Base-by-base conservation (phyloP, 768 basidiomycete species). In the Lactarius trivialis region DNA sequence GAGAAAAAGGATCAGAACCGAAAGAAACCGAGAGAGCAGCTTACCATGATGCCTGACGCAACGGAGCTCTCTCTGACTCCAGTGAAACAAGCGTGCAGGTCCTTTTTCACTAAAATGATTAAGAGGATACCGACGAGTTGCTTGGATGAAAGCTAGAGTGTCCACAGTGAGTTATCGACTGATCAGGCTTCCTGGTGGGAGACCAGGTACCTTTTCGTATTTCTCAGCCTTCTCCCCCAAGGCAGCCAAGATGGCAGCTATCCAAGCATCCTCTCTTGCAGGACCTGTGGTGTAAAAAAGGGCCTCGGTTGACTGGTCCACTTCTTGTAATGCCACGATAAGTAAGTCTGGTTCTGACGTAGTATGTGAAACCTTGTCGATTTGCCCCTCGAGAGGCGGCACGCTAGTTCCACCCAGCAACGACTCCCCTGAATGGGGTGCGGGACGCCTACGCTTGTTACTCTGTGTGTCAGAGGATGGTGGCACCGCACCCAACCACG, bases 41-140 rank as follows among this genome's bases (percentile, higher is more conserved):
- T 19, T 68, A 88, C 90, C 87, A 93, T 85, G 34, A 91, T 75
- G 41, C 91, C 91, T 3, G 85, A 81, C 6, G 86, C 89, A n/a
- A 82, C 82, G 0, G 79, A 74, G 21, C 78, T 72, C 7, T 78
- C 79, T 60, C 72, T 76, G 36, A 89, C 72, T 43, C 84, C 78
- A 30, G 76, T 73, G 64, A 93, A 86, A 64, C 79, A 81, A 3
- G 68, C 34, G 7, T 72, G 73, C 45, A 88, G 65, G 0, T 70
- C 64, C 59, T 80, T 86, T 71, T 83, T 86, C 8, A 82, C 84
- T 45, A 93, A 74, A 32, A 89, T 72, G 12, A 93, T 69, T 21
- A 93, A 73, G n/a, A 93, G 76, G 79, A 91, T 89, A 37, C 91
- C 91, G 39, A 93, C 90, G 21, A 93, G 85, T 70, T 91, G 91